Evolutionary conservation across 208 protist genomes (phyloP).

Genomic region (Leishmania gerbilli): DNA sequence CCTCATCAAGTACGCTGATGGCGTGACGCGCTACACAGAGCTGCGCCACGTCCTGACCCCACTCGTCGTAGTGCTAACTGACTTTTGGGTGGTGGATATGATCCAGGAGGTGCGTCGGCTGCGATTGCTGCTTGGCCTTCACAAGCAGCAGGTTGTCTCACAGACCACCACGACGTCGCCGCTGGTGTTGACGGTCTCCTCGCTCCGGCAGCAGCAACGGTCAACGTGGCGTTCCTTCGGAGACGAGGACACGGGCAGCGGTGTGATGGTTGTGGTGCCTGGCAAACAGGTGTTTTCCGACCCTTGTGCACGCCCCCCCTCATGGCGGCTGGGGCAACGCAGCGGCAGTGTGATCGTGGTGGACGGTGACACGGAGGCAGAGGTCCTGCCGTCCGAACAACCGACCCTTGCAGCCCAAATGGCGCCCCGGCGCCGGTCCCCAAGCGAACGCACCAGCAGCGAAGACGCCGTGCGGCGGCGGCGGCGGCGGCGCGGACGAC

Average conservation of each 20-base stretch:
- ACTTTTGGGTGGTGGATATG: constrained; percentile 53
- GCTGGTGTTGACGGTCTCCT: constrained; percentile 15
- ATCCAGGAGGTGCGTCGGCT: constrained; percentile 50
- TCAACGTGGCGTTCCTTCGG: not conserved
- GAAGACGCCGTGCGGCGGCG: not conserved
- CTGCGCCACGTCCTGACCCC: constrained; percentile 47
- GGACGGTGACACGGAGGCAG: not conserved
- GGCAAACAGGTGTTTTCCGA: not conserved
- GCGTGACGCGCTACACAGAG: constrained; percentile 61
- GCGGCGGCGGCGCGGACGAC: not conserved
- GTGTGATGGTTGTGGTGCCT: not conserved
- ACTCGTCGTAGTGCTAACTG: constrained; percentile 58
- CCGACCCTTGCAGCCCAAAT: not conserved
- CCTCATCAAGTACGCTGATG: constrained; percentile 62
- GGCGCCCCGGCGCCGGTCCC: not conserved
- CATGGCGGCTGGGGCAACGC: not conserved
- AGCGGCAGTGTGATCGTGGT: not conserved
- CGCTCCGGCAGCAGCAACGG: constrained; percentile 4
- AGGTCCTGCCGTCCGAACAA: not conserved
- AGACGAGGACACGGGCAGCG: not conserved
- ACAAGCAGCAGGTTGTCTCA: constrained; percentile 9
- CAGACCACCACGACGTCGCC: constrained; percentile 31
- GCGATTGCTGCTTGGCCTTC: constrained; percentile 26
- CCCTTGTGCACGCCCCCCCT: not conserved
- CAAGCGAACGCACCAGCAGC: not conserved